phyloP scores from a whole-genome alignment of 345 rosid genomes.

The Physaria fendleri region DNA sequence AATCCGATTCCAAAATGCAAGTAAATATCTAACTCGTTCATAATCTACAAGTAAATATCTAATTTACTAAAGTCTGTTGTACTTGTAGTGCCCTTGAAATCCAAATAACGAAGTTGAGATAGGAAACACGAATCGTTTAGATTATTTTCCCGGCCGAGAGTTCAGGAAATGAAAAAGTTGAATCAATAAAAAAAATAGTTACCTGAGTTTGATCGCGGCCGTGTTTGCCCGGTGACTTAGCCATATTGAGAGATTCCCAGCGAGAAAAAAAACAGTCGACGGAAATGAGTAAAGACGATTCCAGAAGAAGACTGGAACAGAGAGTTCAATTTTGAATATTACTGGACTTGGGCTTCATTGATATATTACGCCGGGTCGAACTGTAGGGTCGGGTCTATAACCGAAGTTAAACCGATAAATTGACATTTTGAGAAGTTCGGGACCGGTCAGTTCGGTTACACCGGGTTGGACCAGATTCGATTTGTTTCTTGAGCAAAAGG shows the following conservation, averaged over 20 bases:
- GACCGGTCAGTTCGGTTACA: not conserved
- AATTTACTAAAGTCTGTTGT: not conserved
- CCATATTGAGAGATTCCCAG: constrained; percentile 22
- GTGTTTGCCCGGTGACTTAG: constrained; percentile 49
- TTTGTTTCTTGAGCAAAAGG: constrained; percentile 36
- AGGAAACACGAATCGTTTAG: not conserved
- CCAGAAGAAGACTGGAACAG: constrained; percentile 16
- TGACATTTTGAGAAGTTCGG: not conserved
- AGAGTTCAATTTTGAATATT: not conserved
- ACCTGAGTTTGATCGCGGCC: constrained; percentile 64
- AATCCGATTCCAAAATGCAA: constrained; percentile 6
- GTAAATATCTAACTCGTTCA: constrained; percentile 1
- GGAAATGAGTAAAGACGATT: constrained; percentile 7
- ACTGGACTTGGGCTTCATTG: constrained; percentile 2
- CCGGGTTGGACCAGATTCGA: not conserved
- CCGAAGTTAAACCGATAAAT: not conserved
- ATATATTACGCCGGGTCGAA: not conserved
- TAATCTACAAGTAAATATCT: not conserved
- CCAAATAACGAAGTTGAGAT: not conserved
- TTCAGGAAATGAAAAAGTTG: too few relatives aligned
- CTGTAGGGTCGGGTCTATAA: not conserved
- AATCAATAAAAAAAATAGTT: not conserved
- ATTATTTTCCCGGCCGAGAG: too few relatives aligned
- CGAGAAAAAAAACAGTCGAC: not conserved
- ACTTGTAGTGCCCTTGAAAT: not conserved